A percentile compares a stretch with the other conserved stretches of the same genome.
These are phyloP conservation scores for Centella asiatica DNA, from an alignment of 129 eudicot species.

Conservation along the genomic window DNA sequence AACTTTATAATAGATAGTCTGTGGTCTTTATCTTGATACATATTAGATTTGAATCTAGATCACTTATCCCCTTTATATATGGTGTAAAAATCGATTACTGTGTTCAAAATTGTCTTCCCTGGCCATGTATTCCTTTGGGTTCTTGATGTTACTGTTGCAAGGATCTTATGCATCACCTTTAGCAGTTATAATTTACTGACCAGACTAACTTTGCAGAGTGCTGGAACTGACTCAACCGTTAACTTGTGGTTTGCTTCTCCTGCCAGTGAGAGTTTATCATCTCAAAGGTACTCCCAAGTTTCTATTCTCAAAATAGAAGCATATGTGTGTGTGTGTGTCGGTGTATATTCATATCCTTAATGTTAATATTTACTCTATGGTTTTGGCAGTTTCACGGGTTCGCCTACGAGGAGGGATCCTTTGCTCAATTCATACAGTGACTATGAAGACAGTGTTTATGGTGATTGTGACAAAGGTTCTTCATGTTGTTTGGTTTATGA, in stretches of 20 bases:
- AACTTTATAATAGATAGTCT: background rate
- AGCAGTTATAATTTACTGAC: conserved; percentile 13
- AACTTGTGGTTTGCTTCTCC: conserved; percentile 73
- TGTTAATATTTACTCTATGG: background rate
- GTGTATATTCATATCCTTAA: too few relatives aligned
- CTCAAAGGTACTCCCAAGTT: conserved; percentile 45
- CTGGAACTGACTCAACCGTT: conserved; percentile 96
- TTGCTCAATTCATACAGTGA: conserved; percentile 73
- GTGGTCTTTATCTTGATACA: background rate
- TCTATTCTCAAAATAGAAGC: background rate
- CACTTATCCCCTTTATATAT: background rate
- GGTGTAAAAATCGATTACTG: too few relatives aligned
- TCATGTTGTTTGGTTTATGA: conserved; percentile 13
- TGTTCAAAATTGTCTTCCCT: background rate
- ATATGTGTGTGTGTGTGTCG: too few relatives aligned
- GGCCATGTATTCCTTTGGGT: background rate
- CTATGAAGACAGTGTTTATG: conserved; percentile 97
- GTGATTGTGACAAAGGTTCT: conserved; percentile 29
- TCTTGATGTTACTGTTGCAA: background rate
- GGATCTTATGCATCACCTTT: background rate
- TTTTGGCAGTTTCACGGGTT: conserved; percentile 35
- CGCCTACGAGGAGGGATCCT: conserved; percentile 44
- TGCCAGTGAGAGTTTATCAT: conserved; percentile 30
- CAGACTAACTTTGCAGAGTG: conserved; percentile 55
- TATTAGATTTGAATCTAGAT: background rate